These are phyloP conservation scores for Zygosaccharomyces pseudobailii DNA, from an alignment of 1,139 yeast genomes.

Conservation along the genomic window DNA sequence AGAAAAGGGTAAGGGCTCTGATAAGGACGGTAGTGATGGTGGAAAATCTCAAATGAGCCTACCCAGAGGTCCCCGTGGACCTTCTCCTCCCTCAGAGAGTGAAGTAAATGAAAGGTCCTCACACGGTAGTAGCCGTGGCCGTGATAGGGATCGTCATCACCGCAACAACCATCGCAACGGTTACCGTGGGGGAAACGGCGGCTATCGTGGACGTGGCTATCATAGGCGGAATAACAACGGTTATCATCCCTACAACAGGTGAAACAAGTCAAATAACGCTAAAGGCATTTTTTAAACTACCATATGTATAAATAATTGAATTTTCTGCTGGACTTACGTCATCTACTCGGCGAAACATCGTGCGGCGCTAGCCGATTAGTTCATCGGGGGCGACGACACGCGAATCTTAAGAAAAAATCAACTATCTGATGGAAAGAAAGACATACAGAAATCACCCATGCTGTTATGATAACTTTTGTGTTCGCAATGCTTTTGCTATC, in stretches of 20 bases:
- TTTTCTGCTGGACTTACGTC: neutral
- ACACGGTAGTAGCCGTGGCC: slow-evolving; percentile 8
- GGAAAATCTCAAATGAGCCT: slow-evolving; percentile 26
- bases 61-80: slow-evolving; percentile 38
- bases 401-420: too few relatives aligned
- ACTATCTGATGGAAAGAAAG: too few relatives aligned
- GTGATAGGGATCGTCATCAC: slow-evolving; percentile 26
- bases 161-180: slow-evolving; percentile 10
- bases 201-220: slow-evolving; percentile 22
- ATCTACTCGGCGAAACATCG: neutral
- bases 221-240: slow-evolving; percentile 33
- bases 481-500: too few relatives aligned
- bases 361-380: neutral
- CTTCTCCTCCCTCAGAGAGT: slow-evolving; percentile 16
- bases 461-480: too few relatives aligned
- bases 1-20: slow-evolving; percentile 12
- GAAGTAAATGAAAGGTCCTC: slow-evolving; percentile 8
- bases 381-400: too few relatives aligned
- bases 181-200: slow-evolving; percentile 22
- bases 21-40: slow-evolving; percentile 16
- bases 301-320: slow-evolving; percentile 7
- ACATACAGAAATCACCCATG: too few relatives aligned
- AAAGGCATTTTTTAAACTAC: neutral
- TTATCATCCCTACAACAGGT: slow-evolving; percentile 31
- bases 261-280: slow-evolving; percentile 12